These are phyloP conservation scores for Sclerotinia trifoliorum DNA, from an alignment of 2,329 filamentous ascomycete species.

Conservation along the genomic window DNA sequence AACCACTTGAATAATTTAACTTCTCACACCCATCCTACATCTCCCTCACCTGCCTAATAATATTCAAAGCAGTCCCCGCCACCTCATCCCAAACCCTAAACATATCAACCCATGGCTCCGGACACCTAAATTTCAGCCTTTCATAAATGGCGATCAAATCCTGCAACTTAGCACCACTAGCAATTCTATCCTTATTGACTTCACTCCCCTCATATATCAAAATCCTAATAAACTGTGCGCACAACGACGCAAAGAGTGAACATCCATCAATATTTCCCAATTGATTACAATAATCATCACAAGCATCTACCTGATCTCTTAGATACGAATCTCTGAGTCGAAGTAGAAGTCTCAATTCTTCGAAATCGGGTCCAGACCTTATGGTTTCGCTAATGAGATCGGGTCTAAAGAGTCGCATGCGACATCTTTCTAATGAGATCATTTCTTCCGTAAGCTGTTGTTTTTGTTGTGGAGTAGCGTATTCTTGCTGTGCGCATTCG, in stretches of 20 bases:
- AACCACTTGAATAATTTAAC: accelerated
- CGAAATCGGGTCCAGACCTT: neutral
- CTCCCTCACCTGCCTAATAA: no score
- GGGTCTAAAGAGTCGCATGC: neutral
- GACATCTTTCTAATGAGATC: neutral
- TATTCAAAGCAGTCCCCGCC: no score
- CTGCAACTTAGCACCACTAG: no score
- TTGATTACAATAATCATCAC: neutral
- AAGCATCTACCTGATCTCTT: neutral
- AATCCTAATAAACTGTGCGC: neutral
- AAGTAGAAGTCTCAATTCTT: neutral
- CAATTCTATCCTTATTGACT: neutral
- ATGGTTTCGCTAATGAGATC: neutral
- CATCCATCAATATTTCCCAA: neutral
- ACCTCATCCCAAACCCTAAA: neutral
- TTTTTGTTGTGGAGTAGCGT: neutral
- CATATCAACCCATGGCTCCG: neutral
- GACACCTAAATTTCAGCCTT: neutral
- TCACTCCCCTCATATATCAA: neutral
- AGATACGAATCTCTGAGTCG: neutral
- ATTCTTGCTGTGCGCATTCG: neutral
- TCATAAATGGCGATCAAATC: neutral
- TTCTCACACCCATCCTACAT: no score
- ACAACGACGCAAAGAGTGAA: neutral
- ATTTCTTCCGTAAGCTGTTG: neutral